Evolutionary conservation across 1,139 yeast species (phyloP), one percentile per base, ranked within the genome.

Genomic region (Pichia sp.): DNA sequence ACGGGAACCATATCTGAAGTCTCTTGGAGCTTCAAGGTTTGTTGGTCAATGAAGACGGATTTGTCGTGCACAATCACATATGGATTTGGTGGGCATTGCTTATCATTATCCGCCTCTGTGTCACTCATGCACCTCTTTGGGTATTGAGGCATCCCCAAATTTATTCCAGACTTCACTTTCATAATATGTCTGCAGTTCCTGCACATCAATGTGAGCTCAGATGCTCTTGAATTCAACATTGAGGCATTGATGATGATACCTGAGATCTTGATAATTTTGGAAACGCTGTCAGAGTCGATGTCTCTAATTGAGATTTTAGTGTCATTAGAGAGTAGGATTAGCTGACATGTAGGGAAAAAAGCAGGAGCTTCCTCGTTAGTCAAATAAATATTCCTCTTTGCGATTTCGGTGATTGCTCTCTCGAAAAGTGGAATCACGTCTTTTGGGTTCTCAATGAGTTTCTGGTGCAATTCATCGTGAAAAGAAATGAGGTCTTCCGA

Each of bases 1-100:
- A 91, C 95, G 2, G 98, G 99, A 1, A 91, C 97, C 81, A 85
- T 83, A 58, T 91, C 98, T 12, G 98, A 97, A 13, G 94, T 72
- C 56, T 91, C 99, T 58, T 91, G 99, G 37, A 93, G 68, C 57
- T 93, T 93, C 53, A 93, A 69, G 19, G 83, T 78, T 59, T 93
- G 99, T 58, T 93, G 97, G 60, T 93, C 98, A 39, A 91, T 82
- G 56, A 88, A 93, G 14, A 74, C 67, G 1, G 96, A 87, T 55
- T 86, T 84, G 56, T 91, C 97, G 58, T 91, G 98, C 27, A 86
- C 91, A 44, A 93, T 83, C 26, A 85, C 76, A 52, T 87, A 93
- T 1, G 99, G 98, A 50, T 91, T 96, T 15, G 79, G 72, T 4
- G 94, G 94, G 62, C 97, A 87, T 46, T 74, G 72, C 45, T 68